Conservation (phyloP, 2,329 filamentous ascomycete species). For the Cladophialophora carrionii region DNA sequence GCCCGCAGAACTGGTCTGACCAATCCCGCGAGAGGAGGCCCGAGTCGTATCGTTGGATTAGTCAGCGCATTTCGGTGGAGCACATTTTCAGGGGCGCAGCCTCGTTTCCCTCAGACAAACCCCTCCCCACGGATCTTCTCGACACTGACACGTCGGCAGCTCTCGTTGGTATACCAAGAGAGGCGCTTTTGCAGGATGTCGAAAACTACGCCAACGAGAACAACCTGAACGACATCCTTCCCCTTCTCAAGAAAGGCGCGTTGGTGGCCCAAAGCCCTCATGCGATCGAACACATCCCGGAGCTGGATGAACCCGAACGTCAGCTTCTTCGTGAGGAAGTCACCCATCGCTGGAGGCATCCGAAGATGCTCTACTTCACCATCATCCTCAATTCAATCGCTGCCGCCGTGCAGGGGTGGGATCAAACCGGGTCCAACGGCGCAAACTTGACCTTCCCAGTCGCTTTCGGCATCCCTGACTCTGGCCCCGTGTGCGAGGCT, state of each 20-base stretch:
- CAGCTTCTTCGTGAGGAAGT: constrained; percentile 50
- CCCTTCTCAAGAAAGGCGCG: constrained; percentile 68
- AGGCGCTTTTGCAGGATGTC: constrained; percentile 40
- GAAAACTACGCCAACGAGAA: constrained; percentile 56
- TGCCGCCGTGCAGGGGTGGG: constrained; percentile 57
- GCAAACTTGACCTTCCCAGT: constrained; percentile 57
- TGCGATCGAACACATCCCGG: constrained; percentile 64
- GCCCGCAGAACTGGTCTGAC: neutral
- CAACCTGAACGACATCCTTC: constrained; percentile 61
- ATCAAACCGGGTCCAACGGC: constrained; percentile 53
- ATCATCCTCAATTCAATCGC: constrained; percentile 55
- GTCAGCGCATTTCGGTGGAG: neutral
- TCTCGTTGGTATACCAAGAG: constrained; percentile 42
- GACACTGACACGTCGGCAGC: constrained; percentile 14
- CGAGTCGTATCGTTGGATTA: neutral
- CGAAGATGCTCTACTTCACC: constrained; percentile 54
- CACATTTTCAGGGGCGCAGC: neutral
- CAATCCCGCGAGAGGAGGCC: neutral
- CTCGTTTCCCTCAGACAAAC: neutral
- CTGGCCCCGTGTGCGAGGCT: constrained; percentile 34
- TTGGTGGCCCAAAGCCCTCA: constrained; percentile 72
- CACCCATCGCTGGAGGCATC: constrained; percentile 53
- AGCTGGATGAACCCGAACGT: constrained; percentile 59
- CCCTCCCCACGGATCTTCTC: neutral
- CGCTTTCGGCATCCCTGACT: constrained; percentile 52